A percentile compares a stretch with the other conserved stretches of the same genome.
Evolutionary conservation across 2,329 filamentous ascomycete species (phyloP).

Genomic region (Beauveria australis): DNA sequence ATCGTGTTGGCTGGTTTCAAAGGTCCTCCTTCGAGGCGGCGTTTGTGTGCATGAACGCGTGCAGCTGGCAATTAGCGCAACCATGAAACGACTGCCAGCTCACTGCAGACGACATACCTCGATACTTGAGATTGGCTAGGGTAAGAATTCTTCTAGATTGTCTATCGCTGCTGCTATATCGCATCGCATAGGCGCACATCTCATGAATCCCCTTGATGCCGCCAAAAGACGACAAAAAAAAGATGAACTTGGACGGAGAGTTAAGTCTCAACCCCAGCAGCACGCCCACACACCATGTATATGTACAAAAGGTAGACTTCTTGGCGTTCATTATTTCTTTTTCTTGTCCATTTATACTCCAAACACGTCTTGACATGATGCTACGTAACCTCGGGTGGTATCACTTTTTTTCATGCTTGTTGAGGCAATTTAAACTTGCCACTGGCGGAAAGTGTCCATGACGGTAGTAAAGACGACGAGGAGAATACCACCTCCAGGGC

Average conservation of each 20-base stretch:
- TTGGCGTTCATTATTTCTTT: background rate
- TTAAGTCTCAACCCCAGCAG: background rate
- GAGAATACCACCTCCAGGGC: slow-evolving; percentile 57
- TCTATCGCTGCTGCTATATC: background rate
- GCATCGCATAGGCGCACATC: background rate
- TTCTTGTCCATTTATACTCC: background rate
- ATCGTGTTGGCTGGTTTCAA: background rate
- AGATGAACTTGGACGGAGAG: background rate
- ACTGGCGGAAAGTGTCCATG: slow-evolving; percentile 83
- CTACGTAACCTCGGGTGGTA: background rate
- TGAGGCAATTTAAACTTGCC: slow-evolving; percentile 19
- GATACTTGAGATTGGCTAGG: background rate
- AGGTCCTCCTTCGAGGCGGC: background rate
- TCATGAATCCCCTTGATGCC: background rate
- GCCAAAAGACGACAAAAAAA: background rate
- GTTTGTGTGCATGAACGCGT: background rate
- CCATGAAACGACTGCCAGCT: background rate
- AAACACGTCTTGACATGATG: slow-evolving; percentile 1
- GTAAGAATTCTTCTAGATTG: background rate
- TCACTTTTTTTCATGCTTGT: background rate
- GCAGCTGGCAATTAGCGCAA: background rate
- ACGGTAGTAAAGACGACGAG: slow-evolving; percentile 81
- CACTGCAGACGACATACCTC: background rate
- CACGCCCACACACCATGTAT: background rate
- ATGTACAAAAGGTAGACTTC: background rate